Conservation (phyloP, 495 filamentous ascomycete species). For the Talaromyces stipitatus region DNA sequence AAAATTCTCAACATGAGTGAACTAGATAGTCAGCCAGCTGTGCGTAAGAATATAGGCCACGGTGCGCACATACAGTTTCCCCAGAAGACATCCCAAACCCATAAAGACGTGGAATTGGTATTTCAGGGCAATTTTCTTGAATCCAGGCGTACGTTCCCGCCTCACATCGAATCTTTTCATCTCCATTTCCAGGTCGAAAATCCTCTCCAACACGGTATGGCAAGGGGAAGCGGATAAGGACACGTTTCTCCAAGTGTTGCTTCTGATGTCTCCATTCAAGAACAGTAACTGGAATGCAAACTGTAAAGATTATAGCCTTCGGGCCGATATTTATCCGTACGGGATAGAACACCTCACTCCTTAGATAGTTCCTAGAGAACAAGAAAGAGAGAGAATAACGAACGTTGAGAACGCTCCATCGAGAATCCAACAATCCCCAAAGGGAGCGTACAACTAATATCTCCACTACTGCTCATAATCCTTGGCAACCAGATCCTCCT, state of each 20-base stretch:
- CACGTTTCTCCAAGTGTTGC: constrained; percentile 12
- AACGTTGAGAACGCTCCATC: too few relatives aligned
- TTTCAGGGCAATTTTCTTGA: constrained; percentile 11
- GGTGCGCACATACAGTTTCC: constrained; percentile 14
- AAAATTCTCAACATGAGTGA: constrained; percentile 13
- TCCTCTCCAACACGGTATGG: constrained; percentile 27
- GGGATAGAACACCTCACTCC: too few relatives aligned
- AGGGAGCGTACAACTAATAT: too few relatives aligned
- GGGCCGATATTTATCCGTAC: too few relatives aligned
- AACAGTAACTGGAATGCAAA: constrained; percentile 25
- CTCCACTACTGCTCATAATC: too few relatives aligned
- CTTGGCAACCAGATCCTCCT: too few relatives aligned
- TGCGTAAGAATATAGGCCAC: neutral
- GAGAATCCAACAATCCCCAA: too few relatives aligned
- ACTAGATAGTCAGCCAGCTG: constrained; percentile 9
- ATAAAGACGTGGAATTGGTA: constrained; percentile 22
- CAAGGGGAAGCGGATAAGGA: constrained; percentile 30
- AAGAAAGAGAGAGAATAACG: too few relatives aligned
- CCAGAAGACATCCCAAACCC: constrained; percentile 27
- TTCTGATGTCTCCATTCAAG: neutral
- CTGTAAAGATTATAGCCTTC: too few relatives aligned
- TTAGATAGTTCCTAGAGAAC: too few relatives aligned
- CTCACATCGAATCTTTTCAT: constrained; percentile 31
- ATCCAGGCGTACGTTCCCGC: constrained; percentile 24
- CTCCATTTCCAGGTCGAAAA: constrained; percentile 22